phyloP scores from a whole-genome alignment of 495 filamentous ascomycete species.

The Xylaria grammica region DNA sequence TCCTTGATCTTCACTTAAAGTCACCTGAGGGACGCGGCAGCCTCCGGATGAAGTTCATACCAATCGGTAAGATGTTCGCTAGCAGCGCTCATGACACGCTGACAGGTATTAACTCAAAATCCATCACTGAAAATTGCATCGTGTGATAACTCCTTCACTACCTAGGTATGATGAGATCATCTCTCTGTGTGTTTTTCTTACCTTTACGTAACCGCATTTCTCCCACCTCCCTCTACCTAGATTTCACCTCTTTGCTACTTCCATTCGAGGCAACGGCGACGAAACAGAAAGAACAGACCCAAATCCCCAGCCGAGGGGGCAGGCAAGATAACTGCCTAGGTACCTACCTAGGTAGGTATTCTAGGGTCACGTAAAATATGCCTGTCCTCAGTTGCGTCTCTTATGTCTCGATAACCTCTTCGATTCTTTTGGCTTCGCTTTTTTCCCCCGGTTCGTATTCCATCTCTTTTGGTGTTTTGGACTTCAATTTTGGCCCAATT shows the following conservation, averaged over 20 bases:
- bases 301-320: neutral
- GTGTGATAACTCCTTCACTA: neutral
- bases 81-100: too few species aligned
- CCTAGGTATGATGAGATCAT: neutral
- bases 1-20: neutral
- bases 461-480: constrained; percentile 38
- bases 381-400: neutral
- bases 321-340: neutral
- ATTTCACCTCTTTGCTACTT: neutral
- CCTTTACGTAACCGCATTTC: neutral
- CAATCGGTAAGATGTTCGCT: neutral
- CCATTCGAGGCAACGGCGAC: neutral
- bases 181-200: neutral
- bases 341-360: too few species aligned
- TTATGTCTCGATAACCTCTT: constrained; percentile 16
- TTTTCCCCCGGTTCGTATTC: constrained; percentile 18
- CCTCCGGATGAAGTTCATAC: neutral
- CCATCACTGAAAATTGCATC: neutral
- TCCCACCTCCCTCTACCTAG: neutral
- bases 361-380: neutral
- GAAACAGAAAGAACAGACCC: neutral
- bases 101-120: too few species aligned
- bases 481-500: constrained; percentile 37
- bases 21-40: too few species aligned
- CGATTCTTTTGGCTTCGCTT: constrained; percentile 18